Evolutionary conservation across 2,329 filamentous ascomycete species (phyloP).

Genomic region (Sporothrix euskadiensis): DNA sequence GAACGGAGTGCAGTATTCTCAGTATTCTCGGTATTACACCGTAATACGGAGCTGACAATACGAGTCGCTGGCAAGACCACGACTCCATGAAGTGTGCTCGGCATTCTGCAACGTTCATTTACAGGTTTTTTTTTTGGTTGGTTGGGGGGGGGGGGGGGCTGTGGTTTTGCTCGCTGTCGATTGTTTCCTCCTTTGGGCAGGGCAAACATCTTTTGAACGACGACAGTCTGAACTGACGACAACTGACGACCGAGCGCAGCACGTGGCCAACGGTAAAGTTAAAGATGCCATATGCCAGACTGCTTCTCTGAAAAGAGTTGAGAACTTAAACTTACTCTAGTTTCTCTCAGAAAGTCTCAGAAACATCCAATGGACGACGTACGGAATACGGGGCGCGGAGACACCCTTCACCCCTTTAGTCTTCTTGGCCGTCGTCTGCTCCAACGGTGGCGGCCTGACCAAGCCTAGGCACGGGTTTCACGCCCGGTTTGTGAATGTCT

Average conservation of each 20-base stretch:
- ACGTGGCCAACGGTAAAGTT: not conserved
- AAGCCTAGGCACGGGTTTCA: not conserved
- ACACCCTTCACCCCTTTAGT: not conserved
- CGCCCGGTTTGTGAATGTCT: slow-evolving; percentile 5
- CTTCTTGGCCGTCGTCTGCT: not conserved
- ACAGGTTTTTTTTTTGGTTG: too few species aligned
- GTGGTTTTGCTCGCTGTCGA: too few species aligned
- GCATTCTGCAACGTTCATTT: not conserved
- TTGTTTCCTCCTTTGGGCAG: not conserved
- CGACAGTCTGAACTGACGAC: not conserved
- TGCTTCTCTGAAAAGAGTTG: not conserved
- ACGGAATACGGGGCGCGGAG: not conserved
- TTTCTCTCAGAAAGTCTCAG: not conserved
- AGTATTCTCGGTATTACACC: not conserved
- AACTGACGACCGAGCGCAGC: not conserved
- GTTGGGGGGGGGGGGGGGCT: too few species aligned
- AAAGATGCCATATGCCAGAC: not conserved
- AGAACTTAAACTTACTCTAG: too few species aligned
- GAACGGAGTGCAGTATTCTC: not conserved
- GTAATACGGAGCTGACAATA: slow-evolving; percentile 2
- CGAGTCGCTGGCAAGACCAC: not conserved
- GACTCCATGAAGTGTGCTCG: not conserved
- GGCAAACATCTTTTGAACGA: not conserved
- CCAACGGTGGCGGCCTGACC: not conserved
- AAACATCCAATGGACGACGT: not conserved